Evolutionary conservation across 2,329 filamentous ascomycete genomes (phyloP), one percentile per base, ranked within the genome.

Genomic region (Clarireedia sp.): DNA sequence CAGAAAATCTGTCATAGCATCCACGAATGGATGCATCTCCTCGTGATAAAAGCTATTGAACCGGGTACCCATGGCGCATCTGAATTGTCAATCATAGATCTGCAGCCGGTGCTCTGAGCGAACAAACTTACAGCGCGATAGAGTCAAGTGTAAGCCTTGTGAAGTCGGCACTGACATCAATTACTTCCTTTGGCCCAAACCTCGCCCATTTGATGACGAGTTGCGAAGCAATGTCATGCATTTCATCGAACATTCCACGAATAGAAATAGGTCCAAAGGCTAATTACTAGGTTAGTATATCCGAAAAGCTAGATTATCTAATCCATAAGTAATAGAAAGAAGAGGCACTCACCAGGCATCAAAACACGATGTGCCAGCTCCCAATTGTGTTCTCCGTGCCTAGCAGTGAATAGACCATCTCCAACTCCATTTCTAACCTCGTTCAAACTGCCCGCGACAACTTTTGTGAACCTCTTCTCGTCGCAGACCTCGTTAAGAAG

Each of bases 21-120:
- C 68, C 40, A 89, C 75, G 62, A 90, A 90, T 0, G 86, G 85
- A 61, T 90, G 87, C 67, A 86, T 72, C 8, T 82, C 75, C 14
- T 87, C 79, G 26, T 76, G 75, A 65, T 90, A 90, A 69, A 85
- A 89, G 0, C 80, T 85, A 70, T 90, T 90, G 74, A 90, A 90
- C n/a, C 87, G 82, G 8, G 85, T 88, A 57, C 86, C 82, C 70
- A 89, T 80, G 74, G 75, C 86, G 89, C 89, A 36, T 48, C 43
- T 47, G 12, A 9, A 4, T 9, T 19, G n/a, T 48, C 17, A 48
- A 33, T 45, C 10, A 26, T 37, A 37, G 17, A 19, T 85, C 78
- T 33, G n/a, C 41, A 21, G 12, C 41, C 3, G 3, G 10, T 21
- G 17, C 21, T 17, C 7, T 6, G 1, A 5, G 38, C 8, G 4